Evolutionary conservation across 2,329 filamentous ascomycete species (phyloP).

Genomic region (Cladosporium sp.): DNA sequence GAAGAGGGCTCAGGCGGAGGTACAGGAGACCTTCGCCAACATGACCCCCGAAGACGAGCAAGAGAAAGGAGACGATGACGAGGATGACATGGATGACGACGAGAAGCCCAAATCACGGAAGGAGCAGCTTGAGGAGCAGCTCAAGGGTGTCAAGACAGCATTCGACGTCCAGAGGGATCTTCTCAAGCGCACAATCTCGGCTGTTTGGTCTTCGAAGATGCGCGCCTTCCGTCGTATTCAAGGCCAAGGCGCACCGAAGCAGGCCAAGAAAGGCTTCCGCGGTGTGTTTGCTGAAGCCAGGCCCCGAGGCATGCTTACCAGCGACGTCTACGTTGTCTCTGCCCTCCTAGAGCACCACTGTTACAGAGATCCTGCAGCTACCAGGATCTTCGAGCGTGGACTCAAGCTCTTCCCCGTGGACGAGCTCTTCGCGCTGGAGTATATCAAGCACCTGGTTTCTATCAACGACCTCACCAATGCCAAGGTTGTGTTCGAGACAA

Average conservation of each 20-base stretch:
- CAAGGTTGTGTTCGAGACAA: conserved; percentile 91
- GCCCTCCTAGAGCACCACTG: conserved; percentile 92
- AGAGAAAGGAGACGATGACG: conserved; percentile 39
- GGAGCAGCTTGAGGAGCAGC: conserved; percentile 49
- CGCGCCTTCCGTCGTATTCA: conserved; percentile 91
- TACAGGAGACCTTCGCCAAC: conserved; percentile 51
- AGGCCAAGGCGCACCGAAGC: conserved; percentile 60
- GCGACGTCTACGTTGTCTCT: conserved; percentile 90
- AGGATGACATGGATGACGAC: conserved; percentile 53
- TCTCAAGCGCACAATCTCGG: conserved; percentile 80
- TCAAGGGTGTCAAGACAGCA: conserved; percentile 57
- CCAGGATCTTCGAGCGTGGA: conserved; percentile 93
- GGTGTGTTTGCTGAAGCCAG: conserved; percentile 87
- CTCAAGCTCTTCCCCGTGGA: conserved; percentile 91
- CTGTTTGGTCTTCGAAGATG: conserved; percentile 91
- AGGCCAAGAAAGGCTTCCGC: conserved; percentile 65
- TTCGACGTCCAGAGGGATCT: conserved; percentile 68
- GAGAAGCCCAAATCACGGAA: conserved; percentile 45
- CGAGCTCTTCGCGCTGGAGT: conserved; percentile 88
- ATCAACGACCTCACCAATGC: conserved; percentile 89
- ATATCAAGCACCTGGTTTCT: conserved; percentile 88
- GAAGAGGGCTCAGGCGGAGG: conserved; percentile 53
- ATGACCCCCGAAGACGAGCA: conserved; percentile 38
- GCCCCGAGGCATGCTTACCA: conserved; percentile 79
- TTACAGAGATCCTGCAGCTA: conserved; percentile 87